Base-by-base conservation (phyloP, 495 filamentous ascomycete species). In the Neurospora africana region DNA sequence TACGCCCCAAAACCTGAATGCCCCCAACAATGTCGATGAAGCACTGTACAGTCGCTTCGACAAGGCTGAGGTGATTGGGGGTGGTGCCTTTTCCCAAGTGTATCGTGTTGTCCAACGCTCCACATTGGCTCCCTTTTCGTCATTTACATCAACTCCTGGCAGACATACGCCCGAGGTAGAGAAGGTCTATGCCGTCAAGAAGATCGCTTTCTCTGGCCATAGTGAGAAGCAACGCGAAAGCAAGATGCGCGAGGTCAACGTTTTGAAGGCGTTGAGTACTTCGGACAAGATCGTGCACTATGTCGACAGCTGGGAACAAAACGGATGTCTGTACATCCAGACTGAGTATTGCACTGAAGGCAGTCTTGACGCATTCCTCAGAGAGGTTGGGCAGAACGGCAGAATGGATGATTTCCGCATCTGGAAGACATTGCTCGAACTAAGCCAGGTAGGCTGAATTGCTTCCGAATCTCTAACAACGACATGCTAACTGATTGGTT, bases 331-430 rank as follows among this genome's bases (percentile, higher is more conserved):
- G 5, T 99, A 97, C 80, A 98, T 99, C 73, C 94, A 97, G 82
- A 98, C 95, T 0, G 96, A 98, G 74, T 99, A 88, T 77, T 98
- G 95, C 78, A 92, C 96, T 77, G 92, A 96, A 77, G 95, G 95
- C 10, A 96, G 92, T 73, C 82, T 99, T 68, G 91, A 95, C 78
- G 81, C 88, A 1, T 98, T 98, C 78, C 86, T 98, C 13, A 83
- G 87, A 11, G 86, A 91, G 69, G 89, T 92, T 72, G 95, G 95
- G 7, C 83, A 89, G 69, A 92, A 91, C 78, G 93, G 92, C 68
- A 88, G 95, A 75, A 81, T 99, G 71, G 95, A 99, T 83, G 95
- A 98, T 78, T 99, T 98, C 79, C 86, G 95, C 35, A 96, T 98
- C 76, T 99, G 95, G 95, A 99, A 99, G 81, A 93, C 98, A 53